Percentiles rank a stretch among this genome's conserved stretches.
Evolutionary conservation across 805 yeast species (phyloP).

Genomic region (Saccharomycopsis capsularis): DNA sequence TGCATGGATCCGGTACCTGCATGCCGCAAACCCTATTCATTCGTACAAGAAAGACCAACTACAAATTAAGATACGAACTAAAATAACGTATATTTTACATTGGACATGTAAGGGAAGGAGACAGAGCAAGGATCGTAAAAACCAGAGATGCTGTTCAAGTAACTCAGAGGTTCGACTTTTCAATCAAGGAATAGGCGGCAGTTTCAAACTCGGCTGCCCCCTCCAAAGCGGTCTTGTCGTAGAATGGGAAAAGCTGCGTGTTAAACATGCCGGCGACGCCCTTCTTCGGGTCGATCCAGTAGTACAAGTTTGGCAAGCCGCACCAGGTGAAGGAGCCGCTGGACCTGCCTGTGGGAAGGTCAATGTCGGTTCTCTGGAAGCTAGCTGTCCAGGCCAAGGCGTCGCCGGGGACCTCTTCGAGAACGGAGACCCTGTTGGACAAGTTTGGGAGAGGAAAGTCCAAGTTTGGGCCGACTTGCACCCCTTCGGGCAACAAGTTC

Average conservation of each 20-base stretch:
- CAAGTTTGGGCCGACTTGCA: slow-evolving; percentile 20
- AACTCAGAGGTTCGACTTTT: too few relatives aligned
- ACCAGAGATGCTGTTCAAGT: too few relatives aligned
- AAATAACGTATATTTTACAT: too few relatives aligned
- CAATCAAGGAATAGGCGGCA: slow-evolving; percentile 8
- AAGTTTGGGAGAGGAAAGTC: slow-evolving; percentile 21
- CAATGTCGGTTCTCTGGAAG: slow-evolving; percentile 23
- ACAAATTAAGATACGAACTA: too few relatives aligned
- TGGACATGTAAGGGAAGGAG: too few relatives aligned
- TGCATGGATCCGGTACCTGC: too few relatives aligned
- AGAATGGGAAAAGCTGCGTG: slow-evolving; percentile 33
- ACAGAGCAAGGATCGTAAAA: too few relatives aligned
- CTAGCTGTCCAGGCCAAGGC: slow-evolving; percentile 26
- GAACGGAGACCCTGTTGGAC: slow-evolving; percentile 20
- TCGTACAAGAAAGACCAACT: too few relatives aligned
- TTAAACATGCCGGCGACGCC: slow-evolving; percentile 34
- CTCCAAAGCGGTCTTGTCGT: slow-evolving; percentile 21
- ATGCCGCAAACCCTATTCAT: too few relatives aligned
- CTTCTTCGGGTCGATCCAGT: slow-evolving; percentile 34
- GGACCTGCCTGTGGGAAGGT: slow-evolving; percentile 32
- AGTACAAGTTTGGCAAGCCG: slow-evolving; percentile 35
- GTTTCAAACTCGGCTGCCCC: slow-evolving; percentile 22
- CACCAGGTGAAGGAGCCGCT: slow-evolving; percentile 33
- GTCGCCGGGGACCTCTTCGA: slow-evolving; percentile 20
- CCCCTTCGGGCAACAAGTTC: slow-evolving; percentile 29